Evolutionary conservation across 352 stramenopile species (phyloP).

Genomic region (Phytophthora parvispora): DNA sequence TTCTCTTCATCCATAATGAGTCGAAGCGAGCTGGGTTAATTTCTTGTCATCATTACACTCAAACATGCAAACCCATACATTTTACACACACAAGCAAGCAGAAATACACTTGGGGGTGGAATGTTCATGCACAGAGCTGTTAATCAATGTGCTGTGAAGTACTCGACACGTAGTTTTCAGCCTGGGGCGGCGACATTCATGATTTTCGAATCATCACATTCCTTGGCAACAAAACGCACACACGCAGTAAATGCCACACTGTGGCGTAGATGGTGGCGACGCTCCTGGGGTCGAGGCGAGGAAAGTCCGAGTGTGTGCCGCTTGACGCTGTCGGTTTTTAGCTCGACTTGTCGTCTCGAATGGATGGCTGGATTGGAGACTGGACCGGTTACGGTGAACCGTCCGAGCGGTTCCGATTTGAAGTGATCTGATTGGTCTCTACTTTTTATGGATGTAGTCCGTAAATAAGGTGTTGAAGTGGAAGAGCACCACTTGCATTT

Average conservation of each 20-base stretch:
- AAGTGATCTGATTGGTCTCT: background rate
- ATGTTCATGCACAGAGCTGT: constrained; percentile 90
- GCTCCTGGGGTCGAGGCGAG: constrained; percentile 11
- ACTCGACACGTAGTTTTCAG: constrained; percentile 87
- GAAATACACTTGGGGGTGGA: constrained; percentile 48
- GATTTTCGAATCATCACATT: constrained; percentile 90
- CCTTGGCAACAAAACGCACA: constrained; percentile 26
- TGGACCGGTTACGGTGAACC: constrained; percentile 29
- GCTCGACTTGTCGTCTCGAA: constrained; percentile 4
- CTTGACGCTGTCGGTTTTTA: background rate
- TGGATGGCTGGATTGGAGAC: constrained; percentile 27
- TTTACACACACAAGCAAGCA: constrained; percentile 19
- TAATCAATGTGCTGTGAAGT: constrained; percentile 83
- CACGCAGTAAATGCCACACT: constrained; percentile 11
- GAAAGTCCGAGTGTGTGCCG: constrained; percentile 22
- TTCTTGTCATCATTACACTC: constrained; percentile 92
- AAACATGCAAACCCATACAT: constrained; percentile 8
- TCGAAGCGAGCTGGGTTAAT: constrained; percentile 93
- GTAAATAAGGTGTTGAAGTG: background rate
- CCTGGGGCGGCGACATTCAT: constrained; percentile 92
- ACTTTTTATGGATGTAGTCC: background rate
- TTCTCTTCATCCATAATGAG: constrained; percentile 89
- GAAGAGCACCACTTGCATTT: too few species aligned
- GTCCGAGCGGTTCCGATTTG: background rate
- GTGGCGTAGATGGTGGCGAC: background rate